Conservation (phyloP, 768 basidiomycete species). For the Hygrophoropsis aurantiaca region DNA sequence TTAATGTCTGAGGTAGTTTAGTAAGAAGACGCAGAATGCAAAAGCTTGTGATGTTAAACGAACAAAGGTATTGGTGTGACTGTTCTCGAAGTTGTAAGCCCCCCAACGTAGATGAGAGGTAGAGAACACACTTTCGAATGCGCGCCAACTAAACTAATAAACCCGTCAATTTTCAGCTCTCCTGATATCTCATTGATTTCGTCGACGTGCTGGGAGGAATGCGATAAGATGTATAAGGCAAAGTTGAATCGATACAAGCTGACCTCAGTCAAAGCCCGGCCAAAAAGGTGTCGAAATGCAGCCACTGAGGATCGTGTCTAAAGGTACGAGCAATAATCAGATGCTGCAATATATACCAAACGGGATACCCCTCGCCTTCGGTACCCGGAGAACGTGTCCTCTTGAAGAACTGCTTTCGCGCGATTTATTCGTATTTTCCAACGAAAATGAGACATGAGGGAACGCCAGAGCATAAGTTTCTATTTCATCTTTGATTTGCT, state of each 20-base stretch:
- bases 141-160: conserved; percentile 79
- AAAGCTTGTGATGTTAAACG: conserved; percentile 21
- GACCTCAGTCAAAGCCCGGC: conserved; percentile 70
- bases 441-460: conserved; percentile 64
- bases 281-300: conserved; percentile 74
- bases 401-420: conserved; percentile 37
- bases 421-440: conserved; percentile 53
- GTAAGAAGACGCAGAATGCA: conserved; percentile 3
- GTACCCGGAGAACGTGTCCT: conserved; percentile 55
- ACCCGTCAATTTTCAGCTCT: conserved; percentile 66
- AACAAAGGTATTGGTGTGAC: conserved; percentile 89
- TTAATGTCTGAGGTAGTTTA: conserved; percentile 64
- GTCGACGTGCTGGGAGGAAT: conserved; percentile 59
- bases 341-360: neutral
- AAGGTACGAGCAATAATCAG: neutral
- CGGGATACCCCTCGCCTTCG: conserved; percentile 50
- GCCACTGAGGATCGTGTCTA: conserved; percentile 66
- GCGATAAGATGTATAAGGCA: neutral
- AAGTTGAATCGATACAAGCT: conserved; percentile 15
- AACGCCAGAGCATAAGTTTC: conserved; percentile 75
- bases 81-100: conserved; percentile 29
- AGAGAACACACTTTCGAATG: conserved; percentile 59
- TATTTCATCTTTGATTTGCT: conserved; percentile 67
- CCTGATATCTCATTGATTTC: conserved; percentile 52
- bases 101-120: conserved; percentile 11